phyloP scores from a whole-genome alignment of 2,329 filamentous ascomycete genomes.

The Calonectria pseudoreteaudii region DNA sequence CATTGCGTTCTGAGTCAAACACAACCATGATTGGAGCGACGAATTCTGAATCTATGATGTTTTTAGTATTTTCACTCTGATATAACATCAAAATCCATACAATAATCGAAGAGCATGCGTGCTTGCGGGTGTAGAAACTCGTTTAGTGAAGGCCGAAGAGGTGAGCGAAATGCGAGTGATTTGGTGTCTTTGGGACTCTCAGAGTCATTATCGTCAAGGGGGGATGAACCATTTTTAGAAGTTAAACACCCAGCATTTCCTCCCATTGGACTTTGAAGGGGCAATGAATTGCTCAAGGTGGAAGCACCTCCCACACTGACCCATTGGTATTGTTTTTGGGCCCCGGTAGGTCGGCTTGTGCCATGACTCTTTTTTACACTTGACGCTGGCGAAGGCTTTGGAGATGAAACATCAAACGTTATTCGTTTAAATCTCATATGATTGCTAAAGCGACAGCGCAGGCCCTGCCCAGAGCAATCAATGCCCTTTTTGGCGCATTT shows the following conservation, averaged over 20 bases:
- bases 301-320: constrained; percentile 24
- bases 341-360: background rate
- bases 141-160: constrained; percentile 38
- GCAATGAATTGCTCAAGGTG: background rate
- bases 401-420: background rate
- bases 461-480: constrained; percentile 51
- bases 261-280: background rate
- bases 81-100: constrained; percentile 31
- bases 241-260: background rate
- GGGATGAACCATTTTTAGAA: background rate
- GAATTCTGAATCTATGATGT: constrained; percentile 45
- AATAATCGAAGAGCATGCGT: constrained; percentile 51
- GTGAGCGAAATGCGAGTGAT: background rate
- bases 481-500: constrained; percentile 55
- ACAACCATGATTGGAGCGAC: constrained; percentile 55
- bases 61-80: background rate
- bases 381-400: background rate
- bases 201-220: background rate
- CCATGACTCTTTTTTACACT: background rate
- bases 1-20: constrained; percentile 49
- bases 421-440: constrained; percentile 31
- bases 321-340: constrained; percentile 30
- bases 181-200: background rate
- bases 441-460: constrained; percentile 51
- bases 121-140: constrained; percentile 43